Base-by-base conservation (phyloP, 495 filamentous ascomycete genomes). In the Penicillium antarcticum region DNA sequence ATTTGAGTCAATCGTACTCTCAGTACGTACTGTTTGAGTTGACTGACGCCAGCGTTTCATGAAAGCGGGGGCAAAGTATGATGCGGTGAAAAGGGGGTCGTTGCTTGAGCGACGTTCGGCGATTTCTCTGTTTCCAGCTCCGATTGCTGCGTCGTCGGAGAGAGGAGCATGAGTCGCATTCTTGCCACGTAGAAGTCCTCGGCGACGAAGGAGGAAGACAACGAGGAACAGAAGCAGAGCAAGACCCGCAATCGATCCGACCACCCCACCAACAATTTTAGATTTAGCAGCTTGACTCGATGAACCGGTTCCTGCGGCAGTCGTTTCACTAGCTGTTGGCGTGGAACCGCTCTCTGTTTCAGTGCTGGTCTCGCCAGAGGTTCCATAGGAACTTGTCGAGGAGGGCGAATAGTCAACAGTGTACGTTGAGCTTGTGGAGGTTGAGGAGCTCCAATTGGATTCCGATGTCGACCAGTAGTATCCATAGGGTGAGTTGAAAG, bases 181-280 rank as follows among this genome's bases (percentile, higher is more conserved):
- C 51, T 60, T 46, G 45, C 47, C 47, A 49, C 58, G 33, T 35
- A 63, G 48, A 55, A 65, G 31, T 56, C 66, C 55, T 53, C 67
- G 70, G 70, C 85, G 84, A 49, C 78, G 74, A 14, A 86, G 58
- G 35, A 84, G 45, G 53, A 74, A 72, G 35, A 87, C 71, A 0
- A 81, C 57, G 37, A 84, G 44, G 10, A 86, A 52, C 7, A 85
- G 53, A 40, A 87, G 53, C 26, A 87, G 55, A 8, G 83, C 80
- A 10, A 85, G 65, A 14, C 83, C 86, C 37, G 85, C 83, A 34
- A 87, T 68, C 33, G 82, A 79, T 18, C 86, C 86, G 7, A 88
- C 71, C 10, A 89, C 82, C 23, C 86, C 80, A 14, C 86, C 86
- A 6, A 85, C 81, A 18, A 88, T 67, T 21, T 66, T 61, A 12